Base-by-base conservation (phyloP, 192 early-diverging fungal genomes). In the Bifiguratus adelaidae region DNA sequence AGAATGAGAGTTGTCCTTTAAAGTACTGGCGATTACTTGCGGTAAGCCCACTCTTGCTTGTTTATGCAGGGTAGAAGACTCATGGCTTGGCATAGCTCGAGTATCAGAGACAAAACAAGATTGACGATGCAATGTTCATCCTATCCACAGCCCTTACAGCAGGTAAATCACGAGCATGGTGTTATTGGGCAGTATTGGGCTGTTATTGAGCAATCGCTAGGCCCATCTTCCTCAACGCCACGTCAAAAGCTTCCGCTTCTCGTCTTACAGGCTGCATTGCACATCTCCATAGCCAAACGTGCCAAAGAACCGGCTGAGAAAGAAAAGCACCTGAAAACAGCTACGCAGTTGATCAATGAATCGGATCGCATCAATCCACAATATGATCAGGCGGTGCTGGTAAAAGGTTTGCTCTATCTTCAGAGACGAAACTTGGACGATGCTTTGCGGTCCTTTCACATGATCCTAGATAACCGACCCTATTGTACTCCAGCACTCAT, bases 311-410 rank as follows among this genome's bases (percentile, higher is more conserved):
- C 48, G 15, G 52, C 53, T 12, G 53, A 61, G 0, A 58, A 76
- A 27, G 67, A 72, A 40, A 68, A 82, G 15, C 67, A 68, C 40
- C 57, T 88, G 36, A 56, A 67, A 30, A 66, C 79, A 56, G 93
- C 91, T 0, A 83, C 85, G 0, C 73, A 81, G 37, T 66, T 83
- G 34, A 62, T 91, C 15, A 90, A 86, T 42, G 72, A 80, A 32
- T 85, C 88, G 16, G 80, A 83, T 51, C 68, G 73, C 28, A 78
- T 93, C 43, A 78, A 83, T 54, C 63, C 66, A 29, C 65, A 66
- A 18, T 76, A 92, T 30, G 61, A 76, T 27, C 76, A 71, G 25
- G 81, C 85, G 4, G 78, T 76, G 55, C 56, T 96, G 32, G 82
- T 76, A 21, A 86, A 85, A 52, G 91, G 80, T 25, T 67, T 79